Base-by-base conservation (phyloP, 192 early-diverging fungal genomes). In the Dimargaris verticillata region DNA sequence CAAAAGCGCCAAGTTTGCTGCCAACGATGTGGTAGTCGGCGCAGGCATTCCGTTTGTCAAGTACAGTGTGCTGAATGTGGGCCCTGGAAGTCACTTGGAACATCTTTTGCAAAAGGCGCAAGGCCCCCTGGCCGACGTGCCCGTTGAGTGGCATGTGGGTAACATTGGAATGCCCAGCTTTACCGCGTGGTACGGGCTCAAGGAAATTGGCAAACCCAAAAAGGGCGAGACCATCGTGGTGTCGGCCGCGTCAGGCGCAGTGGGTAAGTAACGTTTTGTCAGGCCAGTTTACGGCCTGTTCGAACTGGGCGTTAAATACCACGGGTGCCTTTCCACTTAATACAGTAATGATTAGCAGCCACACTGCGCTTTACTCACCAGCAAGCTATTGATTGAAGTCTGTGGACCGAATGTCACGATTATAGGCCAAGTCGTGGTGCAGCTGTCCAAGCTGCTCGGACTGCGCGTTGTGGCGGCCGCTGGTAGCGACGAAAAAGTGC, bases 391-490 rank as follows among this genome's bases (percentile, higher is more conserved):
- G 46, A 47, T 20, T 38, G 33, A 7, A 38, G 7, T 7, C 2
- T 38, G 7, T 38, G 33, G 46, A 4, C 46, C 14, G 3, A 5
- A 5, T 47, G 11, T 20, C 12, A 2, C 46, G 3, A n/a, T 12
- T 3, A 5, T 20, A 47, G 46, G 82, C 7, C 80, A 83, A 55
- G 74, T 85, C n/a, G 82, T 89, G 0, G 86, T 88, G 43, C 89
- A 93, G 67, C 77, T 93, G 25, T 87, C 80, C 44, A 89, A 85
- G 64, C 70, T 73, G 14, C 71, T 75, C 41, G 93, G 91, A 4
- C 76, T 85, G 54, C 73, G 68, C n/a, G 91, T 96, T 4, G 78
- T 96, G 43, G 93, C 89, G 28, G 80, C 80, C 26, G 87, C 88
- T 13, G 88, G 90, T 10, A 77, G 80, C 2, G 88, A 93, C 64